Base-by-base conservation (phyloP, 2,329 filamentous ascomycete species). In the Pochonia chlamydosporia region DNA sequence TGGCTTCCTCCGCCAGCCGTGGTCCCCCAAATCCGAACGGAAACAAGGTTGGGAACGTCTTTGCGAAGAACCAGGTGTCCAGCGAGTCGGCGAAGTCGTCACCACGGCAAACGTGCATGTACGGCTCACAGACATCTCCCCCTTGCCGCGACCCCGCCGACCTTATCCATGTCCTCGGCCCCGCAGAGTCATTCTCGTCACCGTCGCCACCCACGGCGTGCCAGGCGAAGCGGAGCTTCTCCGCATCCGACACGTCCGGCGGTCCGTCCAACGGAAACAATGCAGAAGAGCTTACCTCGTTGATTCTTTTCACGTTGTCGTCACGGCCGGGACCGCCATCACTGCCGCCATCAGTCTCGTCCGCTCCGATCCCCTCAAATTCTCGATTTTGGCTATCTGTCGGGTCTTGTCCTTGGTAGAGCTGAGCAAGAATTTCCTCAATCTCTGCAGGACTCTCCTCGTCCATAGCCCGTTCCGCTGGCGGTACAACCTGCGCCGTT, bases 11-110 rank as follows among this genome's bases (percentile, higher is more conserved):
- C 1, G 30, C 42, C 25, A 40, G 20, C 5, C 46, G 16, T 26
- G 52, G 50, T 1, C 51, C 51, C 2, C 53, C 47, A 3, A 18
- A 18, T 11, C 52, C 52, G 6, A 49, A 46, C 4, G 52, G 50
- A 2, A 53, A 40, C 5, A 52, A 24, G 1, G 35, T 54, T 4
- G 51, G 52, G 10, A 53, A 54, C 16, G 51, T 44, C 39, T 49
- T 51, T 6, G 51, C 48, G 13, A 54, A 53, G 40, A 53, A 51
- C 16, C 16, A 24, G 9, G 45, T 31, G 4, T 51, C 49, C 23
- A 44, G 43, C 3, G 45, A 33, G 39, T 54, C 51, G 36, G 51
- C 51, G 23, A 52, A 52, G 3, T 53, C 25, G 2, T 43, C 43
- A 1, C 52, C 52, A 1, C 49, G 43, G 3, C 31, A 49, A n/a